Conservation (phyloP, 768 basidiomycete species). For the Leccinellum albellum region DNA sequence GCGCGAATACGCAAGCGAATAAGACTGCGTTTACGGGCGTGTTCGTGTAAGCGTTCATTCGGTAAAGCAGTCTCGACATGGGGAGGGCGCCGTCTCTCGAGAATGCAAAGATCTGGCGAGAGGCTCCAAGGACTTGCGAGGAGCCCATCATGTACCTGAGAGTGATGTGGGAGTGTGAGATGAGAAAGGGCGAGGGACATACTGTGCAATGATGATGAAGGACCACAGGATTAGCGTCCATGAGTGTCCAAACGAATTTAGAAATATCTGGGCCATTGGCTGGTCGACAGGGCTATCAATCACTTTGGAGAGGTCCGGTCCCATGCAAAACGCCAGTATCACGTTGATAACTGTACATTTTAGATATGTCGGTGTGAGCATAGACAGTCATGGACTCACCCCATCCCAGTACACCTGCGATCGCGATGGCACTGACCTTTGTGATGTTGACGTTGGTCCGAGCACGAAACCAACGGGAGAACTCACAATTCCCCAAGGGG, state of each 20-base stretch:
- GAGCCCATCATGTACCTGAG: constrained; percentile 33
- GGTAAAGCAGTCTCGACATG: neutral
- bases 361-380: neutral
- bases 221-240: constrained; percentile 49
- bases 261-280: constrained; percentile 43
- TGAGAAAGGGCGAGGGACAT: constrained; percentile 2
- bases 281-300: constrained; percentile 31
- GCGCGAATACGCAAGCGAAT: neutral
- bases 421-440: constrained; percentile 35
- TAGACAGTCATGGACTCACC: constrained; percentile 24
- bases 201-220: constrained; percentile 48
- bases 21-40: neutral
- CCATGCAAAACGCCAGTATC: constrained; percentile 54
- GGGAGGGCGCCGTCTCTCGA: neutral
- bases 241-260: constrained; percentile 38
- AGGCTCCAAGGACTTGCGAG: neutral
- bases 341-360: constrained; percentile 42
- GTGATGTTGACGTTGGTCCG: neutral
- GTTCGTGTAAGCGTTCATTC: neutral
- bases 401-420: constrained; percentile 44
- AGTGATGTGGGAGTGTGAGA: neutral
- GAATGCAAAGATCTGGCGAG: neutral
- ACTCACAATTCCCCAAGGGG: constrained; percentile 55
- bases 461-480: neutral
- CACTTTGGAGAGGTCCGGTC: constrained; percentile 40